These are phyloP conservation scores for Alternaria triticimaculans DNA, from an alignment of 2,329 filamentous ascomycete species.

Conservation along the genomic window DNA sequence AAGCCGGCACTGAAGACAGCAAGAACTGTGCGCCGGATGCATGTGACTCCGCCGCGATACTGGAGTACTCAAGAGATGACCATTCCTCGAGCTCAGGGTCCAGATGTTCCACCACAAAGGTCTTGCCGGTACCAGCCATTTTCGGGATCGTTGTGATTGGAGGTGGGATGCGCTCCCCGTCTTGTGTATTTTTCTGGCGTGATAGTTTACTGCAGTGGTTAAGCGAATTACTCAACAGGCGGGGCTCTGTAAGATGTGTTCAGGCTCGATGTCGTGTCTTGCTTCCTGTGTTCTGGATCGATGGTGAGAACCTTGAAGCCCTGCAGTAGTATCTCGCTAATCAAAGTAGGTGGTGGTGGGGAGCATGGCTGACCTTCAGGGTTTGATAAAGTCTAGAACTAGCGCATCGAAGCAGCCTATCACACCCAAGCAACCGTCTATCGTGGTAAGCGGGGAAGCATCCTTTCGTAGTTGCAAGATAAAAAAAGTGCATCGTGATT, in stretches of 20 bases:
- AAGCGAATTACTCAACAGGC: slow-evolving; percentile 4
- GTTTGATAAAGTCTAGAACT: slow-evolving; percentile 14
- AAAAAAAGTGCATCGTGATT: slow-evolving; percentile 7
- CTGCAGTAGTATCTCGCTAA: slow-evolving; percentile 37
- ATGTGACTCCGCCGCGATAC: slow-evolving; percentile 83
- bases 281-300: slow-evolving; percentile 15
- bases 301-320: slow-evolving; percentile 30
- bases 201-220: slow-evolving; percentile 3
- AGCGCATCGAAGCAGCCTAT: slow-evolving; percentile 25
- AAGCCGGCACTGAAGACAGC: slow-evolving; percentile 78
- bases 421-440: slow-evolving; percentile 8
- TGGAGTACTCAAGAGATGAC: slow-evolving; percentile 91
- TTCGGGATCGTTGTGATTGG: slow-evolving; percentile 12
- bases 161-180: slow-evolving; percentile 21
- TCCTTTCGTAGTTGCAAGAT: background rate
- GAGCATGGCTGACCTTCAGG: slow-evolving; percentile 20
- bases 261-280: background rate
- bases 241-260: background rate
- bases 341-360: slow-evolving; percentile 28
- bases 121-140: slow-evolving; percentile 60
- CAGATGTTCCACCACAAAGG: slow-evolving; percentile 94
- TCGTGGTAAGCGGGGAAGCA: slow-evolving; percentile 13
- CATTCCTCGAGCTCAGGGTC: slow-evolving; percentile 92
- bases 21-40: slow-evolving; percentile 73
- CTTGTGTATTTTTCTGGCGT: slow-evolving; percentile 8